A percentile compares a stretch with the other conserved stretches of the same genome.
phyloP scores from a whole-genome alignment of 495 filamentous ascomycete genomes.

The Aspergillus incahuasiensis region DNA sequence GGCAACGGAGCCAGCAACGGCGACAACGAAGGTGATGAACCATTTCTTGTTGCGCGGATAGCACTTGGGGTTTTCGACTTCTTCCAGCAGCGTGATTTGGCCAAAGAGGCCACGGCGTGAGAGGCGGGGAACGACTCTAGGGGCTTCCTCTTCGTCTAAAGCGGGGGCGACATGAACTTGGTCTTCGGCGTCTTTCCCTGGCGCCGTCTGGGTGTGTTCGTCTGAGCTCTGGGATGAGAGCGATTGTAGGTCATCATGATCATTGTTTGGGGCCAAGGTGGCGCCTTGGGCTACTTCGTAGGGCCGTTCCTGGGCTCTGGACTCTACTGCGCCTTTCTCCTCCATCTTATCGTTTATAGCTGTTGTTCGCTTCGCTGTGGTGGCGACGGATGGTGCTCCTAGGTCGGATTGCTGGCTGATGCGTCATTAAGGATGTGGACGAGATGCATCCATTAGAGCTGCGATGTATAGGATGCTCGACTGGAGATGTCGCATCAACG shows the following conservation, averaged over 20 bases:
- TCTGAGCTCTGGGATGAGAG: constrained; percentile 3
- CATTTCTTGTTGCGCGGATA: constrained; percentile 75
- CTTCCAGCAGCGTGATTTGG: constrained; percentile 70
- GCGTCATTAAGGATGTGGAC: background rate
- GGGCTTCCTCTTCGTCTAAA: constrained; percentile 22
- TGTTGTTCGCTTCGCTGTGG: background rate
- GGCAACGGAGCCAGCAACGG: constrained; percentile 67
- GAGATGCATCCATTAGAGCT: background rate
- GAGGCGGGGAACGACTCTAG: constrained; percentile 52
- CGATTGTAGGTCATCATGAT: constrained; percentile 7
- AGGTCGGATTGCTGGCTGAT: background rate
- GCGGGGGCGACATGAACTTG: background rate
- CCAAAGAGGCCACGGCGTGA: constrained; percentile 73
- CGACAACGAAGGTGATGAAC: constrained; percentile 76
- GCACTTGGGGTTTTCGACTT: constrained; percentile 69
- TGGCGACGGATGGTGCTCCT: background rate
- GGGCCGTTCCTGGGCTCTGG: background rate
- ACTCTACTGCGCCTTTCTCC: background rate
- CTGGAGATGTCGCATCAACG: background rate
- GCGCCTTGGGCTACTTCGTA: background rate
- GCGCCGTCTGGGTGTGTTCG: constrained; percentile 1
- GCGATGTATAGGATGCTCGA: background rate
- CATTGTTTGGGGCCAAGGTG: background rate
- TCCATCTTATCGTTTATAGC: background rate
- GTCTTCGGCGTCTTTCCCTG: constrained; percentile 23